Conservation (phyloP, 805 yeast species). For the Debaryomyces castellii region DNA sequence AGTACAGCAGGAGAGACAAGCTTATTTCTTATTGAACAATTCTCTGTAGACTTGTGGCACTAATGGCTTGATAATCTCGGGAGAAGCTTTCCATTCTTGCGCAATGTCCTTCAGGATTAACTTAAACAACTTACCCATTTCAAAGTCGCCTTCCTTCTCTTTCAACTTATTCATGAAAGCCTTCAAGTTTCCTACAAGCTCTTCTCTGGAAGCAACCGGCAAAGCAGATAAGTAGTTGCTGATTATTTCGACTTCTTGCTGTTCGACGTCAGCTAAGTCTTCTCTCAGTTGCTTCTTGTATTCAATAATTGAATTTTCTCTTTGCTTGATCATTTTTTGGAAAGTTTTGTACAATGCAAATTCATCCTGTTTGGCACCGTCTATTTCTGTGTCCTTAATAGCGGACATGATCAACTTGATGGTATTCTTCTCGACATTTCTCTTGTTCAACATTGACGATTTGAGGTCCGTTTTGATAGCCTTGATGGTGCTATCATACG, state of each 20-base stretch:
- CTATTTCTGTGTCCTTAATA: conserved; percentile 23
- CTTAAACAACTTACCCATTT: conserved; percentile 7
- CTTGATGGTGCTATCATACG: conserved; percentile 15
- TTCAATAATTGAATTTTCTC: conserved; percentile 50
- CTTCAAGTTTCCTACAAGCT: conserved; percentile 27
- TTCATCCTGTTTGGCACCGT: conserved; percentile 23
- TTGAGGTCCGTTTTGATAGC: conserved; percentile 20
- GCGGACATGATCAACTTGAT: conserved; percentile 20
- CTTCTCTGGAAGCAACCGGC: conserved; percentile 50
- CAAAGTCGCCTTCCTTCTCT: conserved; percentile 4
- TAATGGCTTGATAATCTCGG: conserved; percentile 16
- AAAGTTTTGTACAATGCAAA: conserved; percentile 15
- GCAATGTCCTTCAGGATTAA: conserved; percentile 15
- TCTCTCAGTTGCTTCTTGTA: conserved; percentile 45
- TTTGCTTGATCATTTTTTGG: conserved; percentile 45
- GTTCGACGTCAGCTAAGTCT: conserved; percentile 57
- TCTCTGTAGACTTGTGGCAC: conserved; percentile 17
- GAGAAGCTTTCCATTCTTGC: conserved; percentile 16
- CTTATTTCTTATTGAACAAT: conserved; percentile 8
- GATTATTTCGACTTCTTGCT: conserved; percentile 44
- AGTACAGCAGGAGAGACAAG: background rate
- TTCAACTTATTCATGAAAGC: conserved; percentile 23
- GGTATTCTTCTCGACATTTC: conserved; percentile 18
- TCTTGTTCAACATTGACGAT: conserved; percentile 24
- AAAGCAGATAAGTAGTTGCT: conserved; percentile 36